A percentile compares a stretch with the other conserved stretches of the same genome.
phyloP scores from a whole-genome alignment of 345 rosid genomes.

The Zanthoxylum bungeanum region DNA sequence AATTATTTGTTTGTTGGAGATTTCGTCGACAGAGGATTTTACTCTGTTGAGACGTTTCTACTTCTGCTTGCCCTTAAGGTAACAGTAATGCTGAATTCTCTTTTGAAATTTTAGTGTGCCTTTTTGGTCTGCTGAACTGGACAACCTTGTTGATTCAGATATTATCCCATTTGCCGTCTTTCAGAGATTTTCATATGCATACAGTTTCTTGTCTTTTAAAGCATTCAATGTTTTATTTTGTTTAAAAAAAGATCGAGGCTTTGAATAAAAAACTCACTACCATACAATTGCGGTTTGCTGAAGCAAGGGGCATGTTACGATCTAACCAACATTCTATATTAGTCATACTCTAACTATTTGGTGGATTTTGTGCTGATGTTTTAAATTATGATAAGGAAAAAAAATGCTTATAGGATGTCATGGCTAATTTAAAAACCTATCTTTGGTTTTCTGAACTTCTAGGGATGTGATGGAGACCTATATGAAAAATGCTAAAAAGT shows the following conservation, averaged over 20 bases:
- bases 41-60: constrained; percentile 95
- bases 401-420: too few species aligned
- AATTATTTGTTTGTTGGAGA: constrained; percentile 97
- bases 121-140: neutral
- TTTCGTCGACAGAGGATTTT: constrained; percentile 95
- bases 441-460: too few species aligned
- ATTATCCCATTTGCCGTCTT: neutral
- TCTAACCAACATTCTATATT: neutral
- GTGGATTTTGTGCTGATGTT: neutral
- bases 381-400: too few species aligned
- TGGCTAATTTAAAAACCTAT: too few species aligned
- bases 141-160: neutral
- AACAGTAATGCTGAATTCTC: constrained; percentile 3
- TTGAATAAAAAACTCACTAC: too few species aligned
- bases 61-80: constrained; percentile 96
- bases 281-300: neutral
- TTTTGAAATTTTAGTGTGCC: too few species aligned
- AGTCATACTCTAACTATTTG: too few species aligned
- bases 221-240: too few species aligned
- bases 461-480: too few species aligned
- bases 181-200: neutral
- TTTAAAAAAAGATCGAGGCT: too few species aligned
- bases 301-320: neutral
- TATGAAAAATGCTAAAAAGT: neutral
- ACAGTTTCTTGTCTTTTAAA: too few species aligned